Evolutionary conservation across 805 yeast genomes (phyloP), one percentile per base, ranked within the genome.

Genomic region (Saccharomycopsis sp.): DNA sequence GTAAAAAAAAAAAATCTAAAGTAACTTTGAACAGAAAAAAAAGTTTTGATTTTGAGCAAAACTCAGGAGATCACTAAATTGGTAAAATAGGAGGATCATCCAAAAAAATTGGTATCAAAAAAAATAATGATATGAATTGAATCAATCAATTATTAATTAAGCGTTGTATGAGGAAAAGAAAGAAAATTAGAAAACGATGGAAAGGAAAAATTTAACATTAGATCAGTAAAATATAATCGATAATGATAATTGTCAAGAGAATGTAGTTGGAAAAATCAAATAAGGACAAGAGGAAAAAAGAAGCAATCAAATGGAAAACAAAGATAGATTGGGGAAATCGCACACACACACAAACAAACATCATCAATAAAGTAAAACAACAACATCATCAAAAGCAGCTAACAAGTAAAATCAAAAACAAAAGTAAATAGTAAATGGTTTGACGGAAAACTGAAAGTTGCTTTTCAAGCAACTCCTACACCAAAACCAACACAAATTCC

Each of bases 401-500:
- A 18, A 20, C 10, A 15, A 29, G 23, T 20, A 39, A 15, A 32
- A 32, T 9, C 27, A 20, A 21, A 27, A 21, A 38, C 21, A 38
- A 37, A 13, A 29, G 13, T 17, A 40, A 20, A 26, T 25, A 36
- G 20, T 25, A 26, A 32, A 32, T 21, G 31, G 23, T 14, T 41
- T 38, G 21, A 4, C 18, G 5, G 32, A n/a, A n/a, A n/a, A n/a
- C n/a, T n/a, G n/a, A n/a, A n/a, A 19, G 33, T 37, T 20, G 30
- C 20, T 14, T 17, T 12, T 25, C 45, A 38, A 4, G 55, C 37
- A 13, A 64, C 47, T 2, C 72, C 71, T 33, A 69, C 64, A 4
- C 66, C 72, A 35, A 70, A 56, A 1, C 74, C 75, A 26, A 68
- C 60, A 14, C 67, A 67, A 23, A 69, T 56, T 49, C 69, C 61